These are phyloP conservation scores for Tetradesmus obliquus DNA, from an alignment of 139 green algal genomes.

Conservation along the genomic window DNA sequence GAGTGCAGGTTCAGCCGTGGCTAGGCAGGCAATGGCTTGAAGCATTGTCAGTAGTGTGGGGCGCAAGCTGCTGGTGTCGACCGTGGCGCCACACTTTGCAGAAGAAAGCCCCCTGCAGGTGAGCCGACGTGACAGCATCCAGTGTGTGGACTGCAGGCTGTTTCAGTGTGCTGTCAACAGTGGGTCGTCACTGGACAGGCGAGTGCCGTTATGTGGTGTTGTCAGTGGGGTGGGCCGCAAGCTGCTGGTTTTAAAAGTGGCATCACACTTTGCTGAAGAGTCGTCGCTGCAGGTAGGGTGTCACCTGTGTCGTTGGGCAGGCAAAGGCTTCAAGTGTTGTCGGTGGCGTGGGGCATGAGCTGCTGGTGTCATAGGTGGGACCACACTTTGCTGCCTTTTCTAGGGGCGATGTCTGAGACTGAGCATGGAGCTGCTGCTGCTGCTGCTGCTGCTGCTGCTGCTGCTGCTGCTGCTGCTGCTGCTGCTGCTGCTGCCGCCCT, in stretches of 20 bases:
- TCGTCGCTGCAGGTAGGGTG: no score
- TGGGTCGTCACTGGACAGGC: neutral
- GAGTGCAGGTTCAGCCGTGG: neutral
- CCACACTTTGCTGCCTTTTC: no score
- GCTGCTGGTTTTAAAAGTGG: slow-evolving; percentile 23
- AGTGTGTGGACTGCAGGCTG: neutral
- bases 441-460: no score
- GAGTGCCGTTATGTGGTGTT: neutral
- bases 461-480: no score
- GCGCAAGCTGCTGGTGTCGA: slow-evolving; percentile 32
- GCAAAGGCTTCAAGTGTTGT: no score
- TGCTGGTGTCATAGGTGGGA: no score
- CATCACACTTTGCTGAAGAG: neutral
- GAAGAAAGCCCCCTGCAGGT: slow-evolving; percentile 24
- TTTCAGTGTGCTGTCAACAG: neutral
- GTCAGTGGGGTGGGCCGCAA: slow-evolving; percentile 4
- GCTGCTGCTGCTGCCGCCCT: no score
- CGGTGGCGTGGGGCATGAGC: no score
- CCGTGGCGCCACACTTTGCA: neutral
- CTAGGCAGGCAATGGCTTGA: neutral
- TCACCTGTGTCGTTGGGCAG: no score
- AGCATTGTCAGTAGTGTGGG: neutral
- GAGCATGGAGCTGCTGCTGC: no score
- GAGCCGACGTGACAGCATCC: neutral
- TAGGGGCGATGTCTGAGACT: no score